Percentiles rank a stretch among this genome's conserved stretches.
Evolutionary conservation across 352 stramenopile species (phyloP).

Genomic region (Peronospora farinosa): DNA sequence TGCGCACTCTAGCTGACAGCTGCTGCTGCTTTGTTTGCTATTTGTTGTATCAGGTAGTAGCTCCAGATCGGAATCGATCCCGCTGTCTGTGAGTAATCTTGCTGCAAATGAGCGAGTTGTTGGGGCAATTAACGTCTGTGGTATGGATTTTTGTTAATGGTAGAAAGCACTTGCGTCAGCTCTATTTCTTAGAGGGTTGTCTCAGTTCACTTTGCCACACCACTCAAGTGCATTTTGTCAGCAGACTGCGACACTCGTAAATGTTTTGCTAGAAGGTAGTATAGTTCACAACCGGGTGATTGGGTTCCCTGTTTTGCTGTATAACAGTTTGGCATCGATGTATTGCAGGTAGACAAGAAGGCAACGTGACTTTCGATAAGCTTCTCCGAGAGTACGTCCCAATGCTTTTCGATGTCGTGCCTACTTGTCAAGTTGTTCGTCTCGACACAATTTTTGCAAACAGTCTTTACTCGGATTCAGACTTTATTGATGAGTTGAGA

Average conservation of each 20-base stretch:
- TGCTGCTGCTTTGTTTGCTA: not conserved
- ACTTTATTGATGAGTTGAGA: conserved; percentile 48
- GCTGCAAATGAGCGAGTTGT: not conserved
- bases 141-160: not conserved
- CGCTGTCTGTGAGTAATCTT: conserved; percentile 20
- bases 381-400: conserved; percentile 33
- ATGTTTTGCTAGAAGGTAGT: conserved; percentile 34
- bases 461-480: conserved; percentile 31
- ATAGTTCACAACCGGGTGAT: not conserved
- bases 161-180: conserved; percentile 47
- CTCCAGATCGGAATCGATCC: conserved; percentile 16
- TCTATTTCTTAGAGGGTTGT: conserved; percentile 34
- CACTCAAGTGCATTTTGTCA: conserved; percentile 23
- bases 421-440: conserved; percentile 25
- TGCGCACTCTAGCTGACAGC: conserved; percentile 3
- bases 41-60: conserved; percentile 12
- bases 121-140: not conserved
- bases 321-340: conserved; percentile 1
- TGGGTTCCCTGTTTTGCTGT: not conserved
- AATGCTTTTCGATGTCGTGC: conserved; percentile 38
- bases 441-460: conserved; percentile 36
- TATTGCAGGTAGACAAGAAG: conserved; percentile 24
- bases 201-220: conserved; percentile 21
- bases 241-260: conserved; percentile 31
- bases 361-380: conserved; percentile 38